These are phyloP conservation scores for Amphirosellinia nigrospora DNA, from an alignment of 495 filamentous ascomycete species.

Conservation along the genomic window DNA sequence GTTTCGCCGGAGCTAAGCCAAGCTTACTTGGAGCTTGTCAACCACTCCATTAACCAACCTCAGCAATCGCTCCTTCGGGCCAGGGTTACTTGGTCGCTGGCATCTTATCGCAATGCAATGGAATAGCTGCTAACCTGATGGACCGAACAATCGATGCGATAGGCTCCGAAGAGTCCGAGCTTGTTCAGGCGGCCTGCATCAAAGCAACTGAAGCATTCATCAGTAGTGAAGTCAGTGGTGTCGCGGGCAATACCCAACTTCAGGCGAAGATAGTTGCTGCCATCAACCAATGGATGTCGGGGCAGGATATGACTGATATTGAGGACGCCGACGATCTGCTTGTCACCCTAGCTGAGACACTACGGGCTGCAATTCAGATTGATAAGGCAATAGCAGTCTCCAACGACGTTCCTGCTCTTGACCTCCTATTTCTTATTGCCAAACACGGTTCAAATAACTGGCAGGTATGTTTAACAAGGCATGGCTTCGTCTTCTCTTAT, in stretches of 20 bases:
- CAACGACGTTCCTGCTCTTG: conserved; percentile 68
- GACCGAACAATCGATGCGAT: conserved; percentile 78
- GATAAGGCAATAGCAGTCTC: conserved; percentile 75
- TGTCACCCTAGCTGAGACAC: conserved; percentile 85
- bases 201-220: conserved; percentile 87
- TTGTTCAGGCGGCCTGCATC: conserved; percentile 91
- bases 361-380: conserved; percentile 80
- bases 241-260: conserved; percentile 55
- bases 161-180: conserved; percentile 73
- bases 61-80: conserved; percentile 72
- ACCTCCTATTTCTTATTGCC: conserved; percentile 87
- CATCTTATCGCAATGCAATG: conserved; percentile 65
- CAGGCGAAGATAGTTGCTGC: conserved; percentile 77
- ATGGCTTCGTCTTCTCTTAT: not conserved
- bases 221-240: conserved; percentile 49
- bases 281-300: conserved; percentile 76
- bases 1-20: conserved; percentile 70
- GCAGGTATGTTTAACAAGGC: conserved; percentile 50
- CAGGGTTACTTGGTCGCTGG: conserved; percentile 83
- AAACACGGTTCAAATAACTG: conserved; percentile 87
- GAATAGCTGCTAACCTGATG: conserved; percentile 60
- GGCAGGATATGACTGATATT: conserved; percentile 80
- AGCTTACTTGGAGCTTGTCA: conserved; percentile 77
- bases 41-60: conserved; percentile 72
- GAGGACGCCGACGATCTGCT: conserved; percentile 89